A percentile compares a stretch with the other conserved stretches of the same genome.
Conservation (phyloP, 139 green algal species). For the Raphidocelis subcapitata region DNA sequence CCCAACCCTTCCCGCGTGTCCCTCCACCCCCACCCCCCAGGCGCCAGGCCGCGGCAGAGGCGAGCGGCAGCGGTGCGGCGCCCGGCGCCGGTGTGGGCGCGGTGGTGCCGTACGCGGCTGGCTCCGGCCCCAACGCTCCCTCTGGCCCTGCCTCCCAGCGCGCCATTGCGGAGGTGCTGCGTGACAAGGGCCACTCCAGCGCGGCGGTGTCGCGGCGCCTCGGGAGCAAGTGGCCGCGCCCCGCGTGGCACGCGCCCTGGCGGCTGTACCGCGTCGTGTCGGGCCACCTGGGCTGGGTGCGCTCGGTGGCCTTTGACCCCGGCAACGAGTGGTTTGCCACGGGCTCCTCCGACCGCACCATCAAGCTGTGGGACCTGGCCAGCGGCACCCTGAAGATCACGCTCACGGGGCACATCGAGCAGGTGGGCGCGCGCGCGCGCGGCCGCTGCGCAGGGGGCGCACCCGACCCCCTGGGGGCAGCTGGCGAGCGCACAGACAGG, state of each 20-base stretch:
- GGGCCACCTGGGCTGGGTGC: conserved; percentile 96
- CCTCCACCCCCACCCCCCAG: too few species aligned
- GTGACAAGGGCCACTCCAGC: conserved; percentile 51
- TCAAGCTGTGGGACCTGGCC: conserved; percentile 96
- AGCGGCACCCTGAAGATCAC: conserved; percentile 94
- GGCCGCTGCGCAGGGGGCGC: too few species aligned
- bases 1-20: not conserved
- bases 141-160: conserved; percentile 29
- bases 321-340: conserved; percentile 97
- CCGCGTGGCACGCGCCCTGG: conserved; percentile 94
- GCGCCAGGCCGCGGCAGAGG: not conserved
- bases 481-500: too few species aligned
- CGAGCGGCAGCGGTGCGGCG: not conserved
- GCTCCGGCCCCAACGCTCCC: not conserved
- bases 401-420: conserved; percentile 99
- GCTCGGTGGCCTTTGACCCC: conserved; percentile 90
- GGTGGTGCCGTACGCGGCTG: conserved; percentile 8
- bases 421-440: conserved; percentile 53
- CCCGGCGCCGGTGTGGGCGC: conserved; percentile 6
- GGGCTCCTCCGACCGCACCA: conserved; percentile 90
- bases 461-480: too few species aligned
- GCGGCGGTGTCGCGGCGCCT: conserved; percentile 77
- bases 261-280: conserved; percentile 94
- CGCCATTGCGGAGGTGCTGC: conserved; percentile 46
- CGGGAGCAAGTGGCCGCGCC: conserved; percentile 89